These are phyloP conservation scores for Aspergillus quadrilineatus DNA, from an alignment of 2,329 filamentous ascomycete species.

Conservation along the genomic window DNA sequence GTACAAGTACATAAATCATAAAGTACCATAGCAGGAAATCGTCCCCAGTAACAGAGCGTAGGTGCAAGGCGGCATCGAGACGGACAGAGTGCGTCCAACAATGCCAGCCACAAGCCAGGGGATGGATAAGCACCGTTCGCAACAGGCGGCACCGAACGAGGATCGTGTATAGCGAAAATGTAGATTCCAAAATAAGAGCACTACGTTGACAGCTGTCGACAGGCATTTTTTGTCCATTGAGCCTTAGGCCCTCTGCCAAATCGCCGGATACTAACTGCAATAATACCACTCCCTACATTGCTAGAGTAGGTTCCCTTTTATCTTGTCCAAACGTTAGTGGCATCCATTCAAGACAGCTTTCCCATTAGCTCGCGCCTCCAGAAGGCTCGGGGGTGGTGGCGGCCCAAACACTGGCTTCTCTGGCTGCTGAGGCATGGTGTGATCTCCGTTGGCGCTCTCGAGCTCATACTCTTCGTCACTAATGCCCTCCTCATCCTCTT, in stretches of 20 bases:
- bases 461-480: slow-evolving; percentile 57
- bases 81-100: not conserved
- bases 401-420: slow-evolving; percentile 49
- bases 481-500: slow-evolving; percentile 63
- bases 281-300: not conserved
- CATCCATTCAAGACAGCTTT: slow-evolving; percentile 47
- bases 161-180: slow-evolving; percentile 12
- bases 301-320: not conserved
- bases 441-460: slow-evolving; percentile 34
- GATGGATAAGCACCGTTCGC: not conserved
- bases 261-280: not conserved
- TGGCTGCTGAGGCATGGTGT: slow-evolving; percentile 27
- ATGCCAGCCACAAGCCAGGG: not conserved
- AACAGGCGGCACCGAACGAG: not conserved
- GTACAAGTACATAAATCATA: slow-evolving; percentile 32
- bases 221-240: not conserved
- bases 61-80: not conserved
- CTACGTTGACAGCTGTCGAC: slow-evolving; percentile 8
- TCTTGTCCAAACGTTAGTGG: slow-evolving; percentile 19
- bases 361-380: slow-evolving; percentile 48
- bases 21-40: slow-evolving; percentile 15
- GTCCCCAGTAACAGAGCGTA: slow-evolving; percentile 8
- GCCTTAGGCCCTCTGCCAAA: not conserved
- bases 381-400: slow-evolving; percentile 52
- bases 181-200: slow-evolving; percentile 13